Evolutionary conservation across 202 grass and related monocot species (phyloP), one percentile per base, ranked within the genome.

Genomic region (Cymbopogon flexuosus): DNA sequence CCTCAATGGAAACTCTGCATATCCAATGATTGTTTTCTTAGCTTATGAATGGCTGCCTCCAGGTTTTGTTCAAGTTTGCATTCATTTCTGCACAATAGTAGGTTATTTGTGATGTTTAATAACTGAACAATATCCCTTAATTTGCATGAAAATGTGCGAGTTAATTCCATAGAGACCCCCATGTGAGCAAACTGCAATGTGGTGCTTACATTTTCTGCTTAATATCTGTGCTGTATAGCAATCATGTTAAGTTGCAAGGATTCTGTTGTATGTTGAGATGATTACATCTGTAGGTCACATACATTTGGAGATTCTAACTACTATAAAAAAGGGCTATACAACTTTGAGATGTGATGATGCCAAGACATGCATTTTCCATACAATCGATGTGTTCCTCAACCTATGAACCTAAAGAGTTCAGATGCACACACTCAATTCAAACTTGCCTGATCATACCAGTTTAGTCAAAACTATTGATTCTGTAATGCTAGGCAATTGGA

Each of bases 91-190:
- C 36, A 85, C 35, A 79, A 6, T 43, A 35, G 3, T 68, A 39
- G 35, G 14, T 24, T 62, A 59, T 35, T 83, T 66, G 19, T 52
- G n/a, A 43, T 76, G 81, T 66, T 85, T 73, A 66, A 7, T 73
- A 66, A 7, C 46, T 67, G 27, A 65, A 67, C 34, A 80, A 74
- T 35, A 10, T 66, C 24, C 78, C 10, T 71, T 62, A 41, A 41
- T 78, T 69, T 78, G 22, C 43, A 64, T 51, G 23, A 78, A 54
- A 49, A 3, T 30, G 24, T 77, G 29, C 10, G 13, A 6, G 29
- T 77, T 86, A 42, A 45, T 80, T 73, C 35, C 1, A 1, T 4
- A 9, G 33, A 71, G 30, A 56, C 3, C 46, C 4, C 54, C 46
- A 36, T 73, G 27, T 12, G 30, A 36, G 69, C 13, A 10, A 77